Conservation (phyloP, 192 early-diverging fungal genomes). For the Bifiguratus adelaidae region DNA sequence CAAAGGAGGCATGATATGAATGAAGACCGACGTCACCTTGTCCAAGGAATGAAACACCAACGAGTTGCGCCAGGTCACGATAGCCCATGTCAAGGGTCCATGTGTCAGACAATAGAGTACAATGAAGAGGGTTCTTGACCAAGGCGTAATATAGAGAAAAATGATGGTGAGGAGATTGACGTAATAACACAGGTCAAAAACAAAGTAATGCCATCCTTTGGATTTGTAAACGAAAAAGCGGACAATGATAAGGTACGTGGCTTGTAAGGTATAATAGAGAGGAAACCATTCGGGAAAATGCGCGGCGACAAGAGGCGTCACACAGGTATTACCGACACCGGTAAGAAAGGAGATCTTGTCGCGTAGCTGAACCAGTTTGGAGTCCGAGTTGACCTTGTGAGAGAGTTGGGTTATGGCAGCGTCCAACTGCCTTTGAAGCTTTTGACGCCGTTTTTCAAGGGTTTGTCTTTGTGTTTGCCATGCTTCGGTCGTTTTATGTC, state of each 20-base stretch:
- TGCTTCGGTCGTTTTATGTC: slow-evolving; percentile 13
- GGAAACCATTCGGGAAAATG: slow-evolving; percentile 44
- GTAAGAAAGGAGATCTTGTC: slow-evolving; percentile 58
- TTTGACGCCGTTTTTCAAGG: slow-evolving; percentile 15
- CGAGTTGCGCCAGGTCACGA: slow-evolving; percentile 38
- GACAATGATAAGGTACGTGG: slow-evolving; percentile 22
- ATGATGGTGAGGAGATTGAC: slow-evolving; percentile 44
- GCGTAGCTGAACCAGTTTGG: slow-evolving; percentile 31
- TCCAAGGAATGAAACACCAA: slow-evolving; percentile 53
- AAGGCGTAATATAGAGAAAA: slow-evolving; percentile 36
- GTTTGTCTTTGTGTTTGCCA: slow-evolving; percentile 9
- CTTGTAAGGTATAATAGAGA: slow-evolving; percentile 37
- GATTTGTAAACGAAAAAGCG: slow-evolving; percentile 44
- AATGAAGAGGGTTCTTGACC: slow-evolving; percentile 19
- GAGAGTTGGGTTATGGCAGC: too few relatives aligned
- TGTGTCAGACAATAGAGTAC: slow-evolving; percentile 32
- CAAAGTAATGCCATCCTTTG: slow-evolving; percentile 46
- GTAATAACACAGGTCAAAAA: slow-evolving; percentile 49
- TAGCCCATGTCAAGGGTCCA: slow-evolving; percentile 58
- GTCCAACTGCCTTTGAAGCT: slow-evolving; percentile 8
- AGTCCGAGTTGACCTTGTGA: slow-evolving; percentile 16
- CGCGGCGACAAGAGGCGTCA: slow-evolving; percentile 35
- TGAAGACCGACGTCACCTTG: slow-evolving; percentile 54
- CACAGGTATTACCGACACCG: slow-evolving; percentile 53
- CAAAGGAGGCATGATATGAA: slow-evolving; percentile 54